A percentile compares a stretch with the other conserved stretches of the same genome.
Evolutionary conservation across 495 filamentous ascomycete species (phyloP).

Genomic region (Penicillium psychrofluorescens): DNA sequence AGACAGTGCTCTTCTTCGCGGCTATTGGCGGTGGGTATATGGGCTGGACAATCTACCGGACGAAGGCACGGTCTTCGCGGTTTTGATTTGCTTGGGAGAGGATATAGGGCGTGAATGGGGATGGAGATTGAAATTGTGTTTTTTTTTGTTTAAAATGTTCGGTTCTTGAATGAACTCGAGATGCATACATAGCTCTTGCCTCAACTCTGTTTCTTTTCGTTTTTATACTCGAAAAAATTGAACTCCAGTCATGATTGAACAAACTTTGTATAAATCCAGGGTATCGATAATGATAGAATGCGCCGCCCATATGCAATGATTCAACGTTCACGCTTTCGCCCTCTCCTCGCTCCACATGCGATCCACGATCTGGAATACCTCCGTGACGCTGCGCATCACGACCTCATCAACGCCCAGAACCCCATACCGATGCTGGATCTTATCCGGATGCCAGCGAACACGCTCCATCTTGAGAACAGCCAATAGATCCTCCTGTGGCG

Average conservation of each 20-base stretch:
- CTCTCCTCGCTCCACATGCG: conserved; percentile 60
- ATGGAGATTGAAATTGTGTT: no score
- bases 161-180: conserved; percentile 1
- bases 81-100: conserved; percentile 45
- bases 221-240: conserved; percentile 20
- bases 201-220: no score
- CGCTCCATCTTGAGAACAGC: conserved; percentile 74
- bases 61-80: conserved; percentile 63
- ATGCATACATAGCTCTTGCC: conserved; percentile 21
- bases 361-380: conserved; percentile 89
- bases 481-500: conserved; percentile 31
- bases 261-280: background rate
- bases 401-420: conserved; percentile 54
- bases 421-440: conserved; percentile 86
- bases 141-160: background rate
- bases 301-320: background rate
- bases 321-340: background rate
- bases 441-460: conserved; percentile 96
- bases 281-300: background rate
- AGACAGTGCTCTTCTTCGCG: conserved; percentile 68
- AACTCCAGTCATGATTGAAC: conserved; percentile 17
- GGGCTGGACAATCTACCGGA: conserved; percentile 76
- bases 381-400: conserved; percentile 72
- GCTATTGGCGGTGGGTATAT: conserved; percentile 68
- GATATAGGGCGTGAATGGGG: no score